These are phyloP conservation scores for Podila clonocystis DNA, from an alignment of 192 early-diverging fungal genomes.

Conservation along the genomic window DNA sequence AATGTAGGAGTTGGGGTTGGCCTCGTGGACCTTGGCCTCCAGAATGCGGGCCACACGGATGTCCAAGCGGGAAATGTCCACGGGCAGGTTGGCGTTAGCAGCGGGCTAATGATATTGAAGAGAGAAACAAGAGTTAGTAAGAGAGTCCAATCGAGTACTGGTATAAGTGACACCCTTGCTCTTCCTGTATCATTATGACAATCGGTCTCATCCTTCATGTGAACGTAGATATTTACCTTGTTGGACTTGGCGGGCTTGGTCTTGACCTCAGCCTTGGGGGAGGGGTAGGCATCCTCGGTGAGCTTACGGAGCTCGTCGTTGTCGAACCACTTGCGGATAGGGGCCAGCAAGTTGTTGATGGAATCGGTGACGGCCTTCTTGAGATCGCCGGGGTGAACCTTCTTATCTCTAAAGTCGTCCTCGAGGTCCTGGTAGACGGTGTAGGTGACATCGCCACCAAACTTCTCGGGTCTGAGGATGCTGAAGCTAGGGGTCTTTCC, in stretches of 20 bases:
- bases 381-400: conserved; percentile 94
- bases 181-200: too few relatives aligned
- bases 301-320: conserved; percentile 75
- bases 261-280: conserved; percentile 60
- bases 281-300: conserved; percentile 87
- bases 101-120: conserved; percentile 11
- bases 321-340: conserved; percentile 81
- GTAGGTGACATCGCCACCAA: conserved; percentile 89
- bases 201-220: too few relatives aligned
- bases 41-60: conserved; percentile 71
- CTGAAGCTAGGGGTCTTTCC: conserved; percentile 64
- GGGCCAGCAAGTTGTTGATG: conserved; percentile 87
- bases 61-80: conserved; percentile 56
- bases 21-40: conserved; percentile 62
- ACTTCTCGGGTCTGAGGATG: conserved; percentile 87
- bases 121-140: background rate
- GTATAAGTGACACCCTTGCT: too few relatives aligned
- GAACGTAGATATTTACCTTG: conserved; percentile 46
- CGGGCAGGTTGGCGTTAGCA: conserved; percentile 23
- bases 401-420: conserved; percentile 86
- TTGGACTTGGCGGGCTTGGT: conserved; percentile 61
- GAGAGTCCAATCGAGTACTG: background rate
- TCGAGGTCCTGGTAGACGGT: conserved; percentile 75
- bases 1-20: conserved; percentile 64
- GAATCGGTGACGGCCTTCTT: conserved; percentile 87